These are phyloP conservation scores for Daldinia sp. DNA, from an alignment of 2,329 filamentous ascomycete genomes.

Conservation along the genomic window DNA sequence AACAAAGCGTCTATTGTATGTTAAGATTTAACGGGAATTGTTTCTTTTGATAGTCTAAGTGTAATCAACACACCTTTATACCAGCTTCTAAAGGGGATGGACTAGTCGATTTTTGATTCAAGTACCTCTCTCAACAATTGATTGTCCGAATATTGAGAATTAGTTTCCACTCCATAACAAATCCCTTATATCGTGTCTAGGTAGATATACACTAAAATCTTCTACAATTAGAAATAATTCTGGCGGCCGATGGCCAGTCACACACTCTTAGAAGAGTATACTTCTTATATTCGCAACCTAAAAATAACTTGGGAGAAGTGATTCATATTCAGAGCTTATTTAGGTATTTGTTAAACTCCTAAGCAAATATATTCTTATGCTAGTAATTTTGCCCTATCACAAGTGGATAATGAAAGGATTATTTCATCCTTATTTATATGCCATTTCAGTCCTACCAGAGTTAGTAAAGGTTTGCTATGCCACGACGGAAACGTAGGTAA, in stretches of 20 bases:
- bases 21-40: not conserved
- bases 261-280: too few relatives aligned
- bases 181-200: not conserved
- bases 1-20: conserved; percentile 2
- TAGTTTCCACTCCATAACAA: not conserved
- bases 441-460: not conserved
- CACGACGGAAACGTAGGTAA: not conserved
- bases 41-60: not conserved
- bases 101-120: not conserved
- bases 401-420: not conserved
- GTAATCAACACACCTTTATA: not conserved
- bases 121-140: not conserved
- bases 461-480: not conserved
- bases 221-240: too few relatives aligned
- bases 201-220: not conserved
- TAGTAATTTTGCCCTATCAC: not conserved
- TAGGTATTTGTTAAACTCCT: not conserved
- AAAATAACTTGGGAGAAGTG: too few relatives aligned
- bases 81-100: not conserved
- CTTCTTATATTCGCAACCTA: too few relatives aligned
- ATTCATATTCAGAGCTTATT: too few relatives aligned
- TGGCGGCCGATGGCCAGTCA: too few relatives aligned
- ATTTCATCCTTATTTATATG: not conserved
- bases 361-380: not conserved
- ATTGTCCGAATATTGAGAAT: not conserved